Evolutionary conservation across 371 early-diverging fungal genomes (phyloP).

Genomic region (Apophysomyces variabilis): DNA sequence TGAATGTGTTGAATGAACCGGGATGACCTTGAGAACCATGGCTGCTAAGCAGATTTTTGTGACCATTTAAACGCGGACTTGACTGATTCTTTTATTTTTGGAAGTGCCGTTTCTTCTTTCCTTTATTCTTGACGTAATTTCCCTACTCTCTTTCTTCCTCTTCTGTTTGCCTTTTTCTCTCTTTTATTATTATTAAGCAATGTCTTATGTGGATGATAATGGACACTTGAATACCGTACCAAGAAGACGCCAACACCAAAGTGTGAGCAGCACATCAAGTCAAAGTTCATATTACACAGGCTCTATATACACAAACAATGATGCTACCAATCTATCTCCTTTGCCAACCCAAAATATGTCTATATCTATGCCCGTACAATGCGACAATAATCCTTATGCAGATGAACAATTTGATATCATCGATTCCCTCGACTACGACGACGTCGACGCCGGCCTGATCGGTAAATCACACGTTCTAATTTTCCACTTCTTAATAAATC

Average conservation of each 20-base stretch:
- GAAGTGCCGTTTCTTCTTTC: neutral
- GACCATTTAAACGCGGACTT: neutral
- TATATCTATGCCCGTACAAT: slow-evolving; percentile 4
- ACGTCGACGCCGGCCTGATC: slow-evolving; percentile 44
- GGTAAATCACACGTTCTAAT: slow-evolving; percentile 28
- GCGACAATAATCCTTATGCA: neutral
- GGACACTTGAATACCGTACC: slow-evolving; percentile 16
- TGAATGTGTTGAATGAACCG: no score
- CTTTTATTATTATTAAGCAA: slow-evolving; percentile 5
- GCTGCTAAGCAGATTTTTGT: neutral
- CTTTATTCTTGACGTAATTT: slow-evolving; percentile 7
- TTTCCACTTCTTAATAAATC: slow-evolving; percentile 3
- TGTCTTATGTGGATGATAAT: slow-evolving; percentile 19
- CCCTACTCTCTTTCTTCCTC: neutral
- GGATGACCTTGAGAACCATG: no score
- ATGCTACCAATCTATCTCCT: neutral
- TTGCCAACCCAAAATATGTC: neutral
- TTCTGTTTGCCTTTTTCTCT: slow-evolving; percentile 10
- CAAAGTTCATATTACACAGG: slow-evolving; percentile 9
- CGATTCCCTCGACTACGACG: slow-evolving; percentile 48
- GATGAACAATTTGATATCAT: slow-evolving; percentile 45
- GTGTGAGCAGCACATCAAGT: slow-evolving; percentile 22
- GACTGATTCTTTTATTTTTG: neutral
- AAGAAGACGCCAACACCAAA: neutral
- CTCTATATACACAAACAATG: neutral